Evolutionary conservation across 2,329 filamentous ascomycete genomes (phyloP).

Genomic region (Myriosclerotinia curreyana): DNA sequence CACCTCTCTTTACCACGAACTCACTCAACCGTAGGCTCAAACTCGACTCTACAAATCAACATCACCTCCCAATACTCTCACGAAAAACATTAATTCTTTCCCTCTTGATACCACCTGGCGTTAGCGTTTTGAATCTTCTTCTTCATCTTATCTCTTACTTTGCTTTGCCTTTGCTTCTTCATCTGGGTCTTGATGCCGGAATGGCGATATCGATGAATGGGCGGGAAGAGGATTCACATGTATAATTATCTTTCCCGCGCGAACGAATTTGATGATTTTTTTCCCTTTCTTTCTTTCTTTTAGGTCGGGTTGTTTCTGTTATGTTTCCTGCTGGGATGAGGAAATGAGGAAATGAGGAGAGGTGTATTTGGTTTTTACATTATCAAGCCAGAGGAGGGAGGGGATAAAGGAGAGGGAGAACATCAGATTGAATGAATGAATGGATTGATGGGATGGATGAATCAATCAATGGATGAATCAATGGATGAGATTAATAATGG

Average conservation of each 20-base stretch:
- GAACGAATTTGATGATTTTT: background rate
- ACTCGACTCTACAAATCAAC: background rate
- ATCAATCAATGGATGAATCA: too few species aligned
- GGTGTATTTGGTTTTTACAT: too few species aligned
- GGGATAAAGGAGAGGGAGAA: too few species aligned
- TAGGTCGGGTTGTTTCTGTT: background rate
- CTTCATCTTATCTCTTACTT: background rate
- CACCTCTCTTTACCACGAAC: background rate
- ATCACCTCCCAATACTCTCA: background rate
- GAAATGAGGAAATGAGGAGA: too few species aligned
- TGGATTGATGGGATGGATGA: background rate
- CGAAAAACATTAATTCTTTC: background rate
- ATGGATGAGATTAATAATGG: background rate
- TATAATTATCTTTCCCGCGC: background rate
- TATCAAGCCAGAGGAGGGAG: background rate
- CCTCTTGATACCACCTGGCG: conserved; percentile 16
- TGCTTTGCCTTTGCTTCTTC: background rate
- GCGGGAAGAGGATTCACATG: background rate
- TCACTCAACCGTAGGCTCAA: background rate
- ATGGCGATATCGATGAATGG: background rate
- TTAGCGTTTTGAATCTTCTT: background rate
- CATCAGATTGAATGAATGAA: background rate
- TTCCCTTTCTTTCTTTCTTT: background rate
- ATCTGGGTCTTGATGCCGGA: background rate
- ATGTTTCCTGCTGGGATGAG: too few species aligned